Conservation (phyloP, 192 early-diverging fungal species). For the Kappamyces sp. region DNA sequence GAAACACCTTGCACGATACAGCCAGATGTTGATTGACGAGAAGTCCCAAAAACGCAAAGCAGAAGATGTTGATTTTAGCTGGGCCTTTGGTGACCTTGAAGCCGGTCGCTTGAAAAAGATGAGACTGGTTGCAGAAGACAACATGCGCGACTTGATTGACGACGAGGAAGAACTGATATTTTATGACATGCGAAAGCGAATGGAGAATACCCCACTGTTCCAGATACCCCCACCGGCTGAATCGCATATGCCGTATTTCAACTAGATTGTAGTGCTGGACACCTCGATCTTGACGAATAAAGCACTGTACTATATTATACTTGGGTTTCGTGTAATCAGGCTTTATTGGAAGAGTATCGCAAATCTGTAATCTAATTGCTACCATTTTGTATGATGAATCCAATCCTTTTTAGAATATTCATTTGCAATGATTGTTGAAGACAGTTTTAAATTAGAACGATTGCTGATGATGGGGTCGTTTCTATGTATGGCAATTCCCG, state of each 20-base stretch:
- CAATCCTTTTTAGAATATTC: too few relatives aligned
- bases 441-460: too few relatives aligned
- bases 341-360: too few relatives aligned
- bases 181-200: background rate
- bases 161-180: background rate
- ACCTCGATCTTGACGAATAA: too few relatives aligned
- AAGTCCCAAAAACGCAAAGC: background rate
- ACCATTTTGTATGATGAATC: too few relatives aligned
- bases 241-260: background rate
- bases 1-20: background rate
- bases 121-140: background rate
- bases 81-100: slow-evolving; percentile 1
- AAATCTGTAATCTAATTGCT: too few relatives aligned
- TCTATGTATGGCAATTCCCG: too few relatives aligned
- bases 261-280: background rate
- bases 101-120: background rate
- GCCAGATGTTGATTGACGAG: background rate
- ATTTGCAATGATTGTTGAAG: too few relatives aligned
- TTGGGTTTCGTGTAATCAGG: too few relatives aligned
- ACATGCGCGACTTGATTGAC: background rate
- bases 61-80: background rate
- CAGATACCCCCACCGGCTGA: background rate
- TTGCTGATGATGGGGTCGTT: too few relatives aligned
- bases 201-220: background rate
- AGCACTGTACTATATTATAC: too few relatives aligned